Base-by-base conservation (phyloP, 2,329 filamentous ascomycete species). In the Pseudocercospora fijiensis region DNA sequence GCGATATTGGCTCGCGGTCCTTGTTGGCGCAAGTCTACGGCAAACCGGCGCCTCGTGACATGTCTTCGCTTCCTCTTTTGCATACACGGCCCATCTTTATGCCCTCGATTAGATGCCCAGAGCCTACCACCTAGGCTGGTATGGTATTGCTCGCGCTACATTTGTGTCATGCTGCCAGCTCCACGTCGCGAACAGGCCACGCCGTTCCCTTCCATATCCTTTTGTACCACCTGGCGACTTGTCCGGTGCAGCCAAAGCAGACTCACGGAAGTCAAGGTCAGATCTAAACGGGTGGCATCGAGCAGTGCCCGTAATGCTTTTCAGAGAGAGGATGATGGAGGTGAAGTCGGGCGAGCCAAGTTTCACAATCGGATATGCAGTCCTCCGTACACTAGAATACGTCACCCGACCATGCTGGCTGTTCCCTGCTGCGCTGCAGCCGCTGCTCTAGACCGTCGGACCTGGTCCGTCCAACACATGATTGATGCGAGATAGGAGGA, bases 401-500 rank as follows among this genome's bases (percentile, higher is more conserved):
- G 49, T 53, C 49, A 53, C 49, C 45, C 26, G 10, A n/a, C n/a
- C n/a, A n/a, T n/a, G n/a, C n/a, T n/a, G 49, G 10, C 24, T 53
- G 20, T n/a, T 30, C 49, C 49, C 49, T 53, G 49, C 49, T 53
- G 16, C 49, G 22, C 45, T 49, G n/a, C n/a, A n/a, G n/a, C n/a
- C n/a, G n/a, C n/a, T n/a, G n/a, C n/a, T n/a, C n/a, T n/a, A n/a
- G n/a, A n/a, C n/a, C n/a, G n/a, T n/a, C n/a, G 24, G 45, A 49
- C 22, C 18, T 49, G 45, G 7, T 37, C 30, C 33, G 20, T 24
- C 49, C 20, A 22, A 22, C 49, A 52, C 24, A 26, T n/a, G n/a
- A n/a, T n/a, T n/a, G n/a, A n/a, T 47, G 43, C 49, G 24, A 52
- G 49, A 52, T 52, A 52, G 49, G 24, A 52, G 49, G 49, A 53